Conservation (phyloP, 2,329 filamentous ascomycete genomes). For the Botrytis porri region DNA sequence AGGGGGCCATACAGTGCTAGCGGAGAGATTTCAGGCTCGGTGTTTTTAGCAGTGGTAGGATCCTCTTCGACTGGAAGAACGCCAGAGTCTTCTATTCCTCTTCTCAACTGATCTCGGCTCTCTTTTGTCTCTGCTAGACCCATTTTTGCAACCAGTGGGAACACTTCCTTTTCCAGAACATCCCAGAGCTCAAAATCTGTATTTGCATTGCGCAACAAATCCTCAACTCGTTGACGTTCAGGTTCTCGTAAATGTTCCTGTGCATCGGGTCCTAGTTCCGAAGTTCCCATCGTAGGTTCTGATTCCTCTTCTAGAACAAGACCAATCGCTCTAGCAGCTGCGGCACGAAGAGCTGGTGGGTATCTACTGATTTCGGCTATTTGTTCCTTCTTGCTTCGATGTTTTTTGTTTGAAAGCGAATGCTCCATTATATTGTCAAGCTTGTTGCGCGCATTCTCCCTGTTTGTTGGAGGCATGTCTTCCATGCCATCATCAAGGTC, state of each 20-base stretch:
- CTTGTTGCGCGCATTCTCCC: constrained; percentile 25
- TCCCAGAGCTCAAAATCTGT: constrained; percentile 67
- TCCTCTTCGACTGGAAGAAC: not conserved
- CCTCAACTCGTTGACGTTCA: constrained; percentile 53
- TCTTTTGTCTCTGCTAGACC: constrained; percentile 45
- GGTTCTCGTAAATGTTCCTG: constrained; percentile 37
- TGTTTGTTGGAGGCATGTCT: not conserved
- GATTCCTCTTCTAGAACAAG: constrained; percentile 22
- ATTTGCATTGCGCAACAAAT: constrained; percentile 51
- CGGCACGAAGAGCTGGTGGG: constrained; percentile 34
- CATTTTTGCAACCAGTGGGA: constrained; percentile 55
- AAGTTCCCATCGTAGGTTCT: constrained; percentile 12
- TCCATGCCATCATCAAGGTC: not conserved
- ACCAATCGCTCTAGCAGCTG: constrained; percentile 36
- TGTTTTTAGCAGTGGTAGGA: not conserved
- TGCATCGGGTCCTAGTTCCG: constrained; percentile 20
- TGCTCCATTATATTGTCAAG: constrained; percentile 27
- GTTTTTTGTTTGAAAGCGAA: constrained; percentile 18
- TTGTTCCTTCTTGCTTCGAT: constrained; percentile 23
- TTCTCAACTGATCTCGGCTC: not conserved
- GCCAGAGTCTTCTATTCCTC: not conserved
- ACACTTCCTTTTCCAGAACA: constrained; percentile 64
- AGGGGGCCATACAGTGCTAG: constrained; percentile 60
- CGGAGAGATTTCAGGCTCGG: constrained; percentile 23
- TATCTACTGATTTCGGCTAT: constrained; percentile 31